Evolutionary conservation across 768 basidiomycete genomes (phyloP), one percentile per base, ranked within the genome.

Genomic region (Boletellus ananas): DNA sequence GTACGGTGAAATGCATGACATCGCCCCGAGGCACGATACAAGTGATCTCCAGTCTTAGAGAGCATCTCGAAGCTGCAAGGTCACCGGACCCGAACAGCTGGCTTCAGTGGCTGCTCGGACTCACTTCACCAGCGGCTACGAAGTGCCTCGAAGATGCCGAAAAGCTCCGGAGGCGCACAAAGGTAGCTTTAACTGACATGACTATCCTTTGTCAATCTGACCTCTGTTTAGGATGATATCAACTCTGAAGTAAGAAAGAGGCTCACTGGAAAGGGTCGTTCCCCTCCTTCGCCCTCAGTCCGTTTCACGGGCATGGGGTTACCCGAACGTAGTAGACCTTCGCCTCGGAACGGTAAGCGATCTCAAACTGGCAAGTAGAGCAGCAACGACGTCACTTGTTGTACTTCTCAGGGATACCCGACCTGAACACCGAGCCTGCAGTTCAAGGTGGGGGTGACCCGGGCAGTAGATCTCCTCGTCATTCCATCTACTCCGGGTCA

Each of bases 21-120:
- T 25, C 13, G n/a, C 23, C 11, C 11, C 9, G 11, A 27, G 8
- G 7, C 17, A 31, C 17, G 16, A 27, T n/a, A 2, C 27, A 48
- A 33, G 50, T 55, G 36, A 47, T 18, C 4, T 34, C 7, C 13
- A 58, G 58, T 14, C 58, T 59, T 13, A 45, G 54, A 16, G 12
- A 41, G 6, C 48, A 2, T 1, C 21, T 60, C 7, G 45, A 43
- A 33, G 34, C 37, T 6, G 35, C 7, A 6, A n/a, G 6, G 7
- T 35, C 17, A 9, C 37, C 33, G 2, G 37, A 38, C 13, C 34
- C 48, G 5, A 45, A 6, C 1, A 34, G 33, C 23, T 44, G 23
- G 43, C 23, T 47, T 11, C 14, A 6, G 11, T 16, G 4, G 14
- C 25, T 60, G 9, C 3, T 60, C 11, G 25, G 47, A n/a, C 18